Conservation (phyloP, 139 green algal genomes). For the Tetradesmus obliquus region DNA sequence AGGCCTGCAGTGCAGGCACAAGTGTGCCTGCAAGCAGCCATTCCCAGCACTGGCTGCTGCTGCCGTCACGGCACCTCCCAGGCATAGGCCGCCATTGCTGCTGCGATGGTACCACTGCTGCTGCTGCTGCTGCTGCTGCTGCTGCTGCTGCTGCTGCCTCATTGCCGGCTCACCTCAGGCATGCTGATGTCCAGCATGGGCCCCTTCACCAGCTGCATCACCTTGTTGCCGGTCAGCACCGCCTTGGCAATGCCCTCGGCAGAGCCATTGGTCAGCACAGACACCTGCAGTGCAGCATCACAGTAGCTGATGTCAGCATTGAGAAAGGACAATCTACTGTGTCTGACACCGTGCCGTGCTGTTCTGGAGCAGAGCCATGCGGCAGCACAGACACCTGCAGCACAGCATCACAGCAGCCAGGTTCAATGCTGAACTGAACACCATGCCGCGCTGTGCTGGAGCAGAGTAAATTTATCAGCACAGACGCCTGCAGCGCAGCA, state of each 20-base stretch:
- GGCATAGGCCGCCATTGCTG: too few species aligned
- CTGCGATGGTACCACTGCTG: background rate
- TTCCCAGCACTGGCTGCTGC: too few species aligned
- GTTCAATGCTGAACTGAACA: too few species aligned
- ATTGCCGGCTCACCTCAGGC: background rate
- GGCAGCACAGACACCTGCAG: background rate
- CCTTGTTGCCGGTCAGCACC: background rate
- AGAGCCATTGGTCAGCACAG: conserved; percentile 24
- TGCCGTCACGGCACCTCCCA: too few species aligned
- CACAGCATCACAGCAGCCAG: background rate
- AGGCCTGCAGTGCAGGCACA: too few species aligned
- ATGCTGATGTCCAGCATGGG: conserved; percentile 33
- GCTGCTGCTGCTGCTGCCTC: background rate
- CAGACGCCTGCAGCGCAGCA: too few species aligned
- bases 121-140: background rate
- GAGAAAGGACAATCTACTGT: background rate
- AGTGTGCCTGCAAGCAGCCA: too few species aligned
- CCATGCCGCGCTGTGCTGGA: too few species aligned
- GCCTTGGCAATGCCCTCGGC: conserved; percentile 14
- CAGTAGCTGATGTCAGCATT: background rate
- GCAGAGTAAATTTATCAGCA: too few species aligned
- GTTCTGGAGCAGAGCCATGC: background rate
- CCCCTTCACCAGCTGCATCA: conserved; percentile 27
- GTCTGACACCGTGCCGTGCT: background rate
- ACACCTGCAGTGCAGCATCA: conserved; percentile 2